Conservation (phyloP, 2,329 filamentous ascomycete genomes). For the Elsinoe australis region DNA sequence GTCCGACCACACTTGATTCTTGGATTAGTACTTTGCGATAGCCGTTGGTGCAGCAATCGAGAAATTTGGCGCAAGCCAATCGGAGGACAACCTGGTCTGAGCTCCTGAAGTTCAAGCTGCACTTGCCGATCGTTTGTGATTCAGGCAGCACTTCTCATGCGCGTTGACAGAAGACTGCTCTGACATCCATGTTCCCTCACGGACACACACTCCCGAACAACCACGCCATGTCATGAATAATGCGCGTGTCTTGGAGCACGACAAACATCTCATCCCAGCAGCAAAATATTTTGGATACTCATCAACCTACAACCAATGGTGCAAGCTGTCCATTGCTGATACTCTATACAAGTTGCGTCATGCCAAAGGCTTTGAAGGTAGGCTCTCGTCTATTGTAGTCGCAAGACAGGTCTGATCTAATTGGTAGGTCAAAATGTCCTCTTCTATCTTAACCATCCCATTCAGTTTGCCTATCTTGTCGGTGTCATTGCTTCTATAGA, state of each 20-base stretch:
- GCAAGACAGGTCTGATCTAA: no score
- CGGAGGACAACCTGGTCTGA: no score
- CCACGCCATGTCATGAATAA: slow-evolving; percentile 34
- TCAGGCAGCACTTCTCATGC: background rate
- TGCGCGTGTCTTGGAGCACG: slow-evolving; percentile 17
- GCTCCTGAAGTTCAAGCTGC: no score
- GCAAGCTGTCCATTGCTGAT: slow-evolving; percentile 51
- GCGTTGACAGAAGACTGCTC: background rate
- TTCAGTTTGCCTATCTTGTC: slow-evolving; percentile 41
- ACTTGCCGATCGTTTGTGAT: no score
- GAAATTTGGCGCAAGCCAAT: no score
- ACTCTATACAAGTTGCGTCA: slow-evolving; percentile 45
- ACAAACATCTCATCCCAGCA: slow-evolving; percentile 43
- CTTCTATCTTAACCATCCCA: slow-evolving; percentile 48
- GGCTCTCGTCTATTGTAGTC: no score
- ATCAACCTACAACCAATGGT: slow-evolving; percentile 56
- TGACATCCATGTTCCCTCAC: background rate
- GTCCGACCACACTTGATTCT: no score
- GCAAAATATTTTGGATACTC: slow-evolving; percentile 53
- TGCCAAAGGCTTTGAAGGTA: slow-evolving; percentile 47
- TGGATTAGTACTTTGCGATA: no score
- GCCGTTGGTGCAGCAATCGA: no score
- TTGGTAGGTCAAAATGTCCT: slow-evolving; percentile 50
- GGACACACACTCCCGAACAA: no score
- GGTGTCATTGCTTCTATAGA: slow-evolving; percentile 40